Evolutionary conservation across 352 stramenopile species (phyloP), one percentile per base, ranked within the genome.

Genomic region (Phytophthora palmivora): DNA sequence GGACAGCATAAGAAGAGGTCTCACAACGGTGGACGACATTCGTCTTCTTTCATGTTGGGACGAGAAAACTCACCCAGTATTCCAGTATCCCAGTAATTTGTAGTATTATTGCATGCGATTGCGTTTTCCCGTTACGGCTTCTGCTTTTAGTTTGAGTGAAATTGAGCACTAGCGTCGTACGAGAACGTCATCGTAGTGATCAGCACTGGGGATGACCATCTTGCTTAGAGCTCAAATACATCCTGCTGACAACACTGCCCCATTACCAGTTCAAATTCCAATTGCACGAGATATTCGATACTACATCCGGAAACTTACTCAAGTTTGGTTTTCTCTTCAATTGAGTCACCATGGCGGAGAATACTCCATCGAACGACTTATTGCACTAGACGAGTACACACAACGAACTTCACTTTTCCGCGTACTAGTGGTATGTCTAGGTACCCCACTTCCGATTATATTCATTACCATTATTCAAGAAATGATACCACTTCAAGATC

Each of bases 291-390:
- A 12, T 11, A 18, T 47, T 18, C 39, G 6, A 28, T 16, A 33
- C 21, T 9, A 18, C 2, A 12, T 47, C 11, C 9, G 2, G 10
- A 49, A 34, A 12, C 16, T 55, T 2, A 19, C 8, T 15, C 16
- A 18, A 3, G 4, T 49, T 10, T 66, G 58, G 47, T 28, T 43
- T 26, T 22, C 47, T 1, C 38, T 60, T 16, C 64, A 73, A 41
- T 8, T 73, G 0, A 69, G 52, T 24, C 59, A 72, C 12, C 38
- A 48, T 21, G 36, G 52, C 2, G 57, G 64, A 3, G 51, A 59
- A 24, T 78, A 78, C 42, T 72, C 64, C 11, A 60, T 78, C 22
- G 65, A 78, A 30, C 51, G 65, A 9, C 43, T 72, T 12, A 24
- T 69, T 10, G 58, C 65, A 2, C 21, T 78, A 7, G 56, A 75